Percentiles rank a stretch among this genome's conserved stretches.
phyloP scores from a whole-genome alignment of 805 yeast genomes.

The Yarrowia bubula region DNA sequence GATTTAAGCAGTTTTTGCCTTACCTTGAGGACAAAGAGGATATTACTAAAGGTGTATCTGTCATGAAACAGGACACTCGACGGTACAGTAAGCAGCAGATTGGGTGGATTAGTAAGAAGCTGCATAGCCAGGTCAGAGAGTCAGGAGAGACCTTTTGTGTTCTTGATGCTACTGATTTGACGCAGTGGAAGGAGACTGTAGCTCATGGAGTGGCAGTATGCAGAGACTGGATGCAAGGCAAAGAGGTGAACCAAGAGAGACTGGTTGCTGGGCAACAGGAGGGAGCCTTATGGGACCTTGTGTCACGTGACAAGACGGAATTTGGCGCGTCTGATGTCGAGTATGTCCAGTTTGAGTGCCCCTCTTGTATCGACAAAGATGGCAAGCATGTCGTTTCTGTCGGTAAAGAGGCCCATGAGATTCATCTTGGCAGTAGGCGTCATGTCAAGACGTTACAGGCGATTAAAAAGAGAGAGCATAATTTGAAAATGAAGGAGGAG shows the following conservation, averaged over 20 bases:
- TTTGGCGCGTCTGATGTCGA: slow-evolving; percentile 30
- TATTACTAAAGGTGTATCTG: slow-evolving; percentile 52
- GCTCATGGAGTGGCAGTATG: slow-evolving; percentile 55
- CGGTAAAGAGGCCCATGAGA: slow-evolving; percentile 68
- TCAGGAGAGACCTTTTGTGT: slow-evolving; percentile 65
- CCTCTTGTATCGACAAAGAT: slow-evolving; percentile 54
- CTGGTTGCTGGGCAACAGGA: slow-evolving; percentile 7
- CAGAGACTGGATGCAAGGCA: slow-evolving; percentile 39
- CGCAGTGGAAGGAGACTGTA: slow-evolving; percentile 56
- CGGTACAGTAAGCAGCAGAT: slow-evolving; percentile 85
- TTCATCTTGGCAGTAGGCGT: slow-evolving; percentile 64
- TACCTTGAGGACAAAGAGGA: slow-evolving; percentile 45
- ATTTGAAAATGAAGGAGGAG: slow-evolving; percentile 31
- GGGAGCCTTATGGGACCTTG: background rate
- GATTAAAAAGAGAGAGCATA: slow-evolving; percentile 30
- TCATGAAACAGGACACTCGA: slow-evolving; percentile 81
- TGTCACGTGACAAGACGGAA: background rate
- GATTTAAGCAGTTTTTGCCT: slow-evolving; percentile 84
- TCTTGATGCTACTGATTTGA: slow-evolving; percentile 73
- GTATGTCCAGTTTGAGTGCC: slow-evolving; percentile 73
- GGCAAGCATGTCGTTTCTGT: slow-evolving; percentile 60
- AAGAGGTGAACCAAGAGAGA: background rate
- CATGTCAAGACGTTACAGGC: slow-evolving; percentile 47
- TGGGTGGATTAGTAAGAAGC: slow-evolving; percentile 79
- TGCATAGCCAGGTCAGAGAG: slow-evolving; percentile 57